These are phyloP conservation scores for Russula brevipes DNA, from an alignment of 768 basidiomycete species.

Conservation along the genomic window DNA sequence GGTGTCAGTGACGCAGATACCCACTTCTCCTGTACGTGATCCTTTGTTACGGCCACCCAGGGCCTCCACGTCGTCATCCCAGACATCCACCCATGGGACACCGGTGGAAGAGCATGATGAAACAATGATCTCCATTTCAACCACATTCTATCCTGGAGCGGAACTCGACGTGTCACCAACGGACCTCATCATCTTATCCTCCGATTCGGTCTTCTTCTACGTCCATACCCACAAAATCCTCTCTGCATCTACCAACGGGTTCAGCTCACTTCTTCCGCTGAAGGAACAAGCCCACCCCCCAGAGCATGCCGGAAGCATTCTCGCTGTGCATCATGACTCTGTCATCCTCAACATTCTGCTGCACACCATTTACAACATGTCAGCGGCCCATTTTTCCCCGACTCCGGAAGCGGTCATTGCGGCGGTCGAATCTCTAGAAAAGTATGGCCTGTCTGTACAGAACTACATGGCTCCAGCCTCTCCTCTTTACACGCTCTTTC, in stretches of 20 bases:
- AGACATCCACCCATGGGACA: constrained; percentile 35
- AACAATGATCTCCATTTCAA: constrained; percentile 69
- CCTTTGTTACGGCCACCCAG: constrained; percentile 13
- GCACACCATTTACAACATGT: constrained; percentile 66
- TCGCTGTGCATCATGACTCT: constrained; percentile 57
- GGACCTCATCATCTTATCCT: constrained; percentile 61
- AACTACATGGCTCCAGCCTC: constrained; percentile 45
- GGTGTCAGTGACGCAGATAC: constrained; percentile 28
- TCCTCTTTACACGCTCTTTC: constrained; percentile 53
- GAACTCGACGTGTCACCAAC: constrained; percentile 49
- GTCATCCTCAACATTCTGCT: constrained; percentile 65
- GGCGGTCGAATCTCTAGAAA: constrained; percentile 51
- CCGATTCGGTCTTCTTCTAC: constrained; percentile 82
- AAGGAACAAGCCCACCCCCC: constrained; percentile 30
- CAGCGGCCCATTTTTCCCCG: constrained; percentile 71
- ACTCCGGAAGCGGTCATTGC: constrained; percentile 51
- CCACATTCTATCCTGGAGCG: constrained; percentile 73
- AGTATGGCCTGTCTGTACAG: constrained; percentile 56
- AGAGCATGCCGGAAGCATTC: constrained; percentile 47
- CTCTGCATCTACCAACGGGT: constrained; percentile 56
- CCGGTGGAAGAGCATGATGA: constrained; percentile 37
- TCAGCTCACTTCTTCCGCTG: constrained; percentile 53
- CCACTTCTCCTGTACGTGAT: constrained; percentile 58
- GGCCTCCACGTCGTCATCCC: constrained; percentile 3
- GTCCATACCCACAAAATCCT: constrained; percentile 60